phyloP scores from a whole-genome alignment of 2,329 filamentous ascomycete genomes.

The Ceratocystis alfenasii region DNA sequence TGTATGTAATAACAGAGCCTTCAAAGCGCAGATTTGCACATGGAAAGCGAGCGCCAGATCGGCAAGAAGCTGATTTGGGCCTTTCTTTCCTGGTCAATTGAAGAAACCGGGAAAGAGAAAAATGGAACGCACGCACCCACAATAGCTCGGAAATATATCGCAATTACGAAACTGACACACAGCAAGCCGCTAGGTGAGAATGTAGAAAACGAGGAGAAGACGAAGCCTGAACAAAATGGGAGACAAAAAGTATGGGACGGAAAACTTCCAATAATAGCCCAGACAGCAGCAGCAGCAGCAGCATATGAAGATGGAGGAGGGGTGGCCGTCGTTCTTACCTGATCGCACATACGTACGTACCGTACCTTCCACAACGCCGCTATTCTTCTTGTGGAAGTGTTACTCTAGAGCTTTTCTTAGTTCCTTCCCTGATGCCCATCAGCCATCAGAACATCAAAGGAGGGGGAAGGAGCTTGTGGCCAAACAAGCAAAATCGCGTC shows the following conservation, averaged over 20 bases:
- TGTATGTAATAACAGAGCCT: background rate
- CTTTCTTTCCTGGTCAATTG: background rate
- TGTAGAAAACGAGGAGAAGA: background rate
- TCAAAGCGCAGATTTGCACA: conserved; percentile 2
- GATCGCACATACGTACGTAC: too few relatives aligned
- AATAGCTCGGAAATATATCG: background rate
- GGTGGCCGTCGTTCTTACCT: background rate
- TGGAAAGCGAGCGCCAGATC: background rate
- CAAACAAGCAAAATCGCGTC: background rate
- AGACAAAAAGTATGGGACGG: background rate
- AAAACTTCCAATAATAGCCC: background rate
- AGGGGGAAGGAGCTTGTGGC: background rate
- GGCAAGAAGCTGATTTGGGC: background rate
- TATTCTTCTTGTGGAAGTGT: background rate
- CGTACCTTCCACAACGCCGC: background rate
- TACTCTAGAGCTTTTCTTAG: background rate
- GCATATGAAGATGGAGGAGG: background rate
- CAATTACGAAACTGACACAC: background rate
- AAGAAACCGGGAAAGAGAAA: background rate
- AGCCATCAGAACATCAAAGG: background rate
- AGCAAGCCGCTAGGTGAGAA: background rate
- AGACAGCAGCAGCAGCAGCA: background rate
- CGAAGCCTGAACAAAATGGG: background rate
- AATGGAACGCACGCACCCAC: background rate
- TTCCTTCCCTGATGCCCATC: background rate